These are phyloP conservation scores for Globisporangium lucens DNA, from an alignment of 352 stramenopile genomes.

Conservation along the genomic window DNA sequence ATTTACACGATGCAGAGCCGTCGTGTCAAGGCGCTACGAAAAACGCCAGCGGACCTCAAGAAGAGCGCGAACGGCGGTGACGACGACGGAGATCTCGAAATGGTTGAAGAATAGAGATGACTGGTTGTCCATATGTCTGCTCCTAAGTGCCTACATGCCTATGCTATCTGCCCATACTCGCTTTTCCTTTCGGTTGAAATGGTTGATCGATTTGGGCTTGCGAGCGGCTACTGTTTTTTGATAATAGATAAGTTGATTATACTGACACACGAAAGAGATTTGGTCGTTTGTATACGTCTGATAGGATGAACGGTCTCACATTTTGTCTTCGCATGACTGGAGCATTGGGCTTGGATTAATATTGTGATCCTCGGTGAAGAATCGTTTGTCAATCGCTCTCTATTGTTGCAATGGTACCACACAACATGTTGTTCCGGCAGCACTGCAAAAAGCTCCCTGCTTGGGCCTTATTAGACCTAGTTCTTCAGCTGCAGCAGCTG, in stretches of 20 bases:
- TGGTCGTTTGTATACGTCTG: too few relatives aligned
- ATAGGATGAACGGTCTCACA: too few relatives aligned
- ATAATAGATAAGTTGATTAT: conserved; percentile 3
- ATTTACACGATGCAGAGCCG: conserved; percentile 95
- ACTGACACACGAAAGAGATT: background rate
- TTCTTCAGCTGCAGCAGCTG: conserved; percentile 29
- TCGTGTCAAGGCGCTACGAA: conserved; percentile 93
- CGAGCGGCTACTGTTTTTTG: background rate
- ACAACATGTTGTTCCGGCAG: background rate
- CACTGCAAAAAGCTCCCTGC: background rate
- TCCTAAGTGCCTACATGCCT: background rate
- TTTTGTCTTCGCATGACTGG: too few relatives aligned
- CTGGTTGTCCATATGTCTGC: background rate
- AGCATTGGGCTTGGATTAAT: too few relatives aligned
- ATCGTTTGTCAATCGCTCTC: background rate
- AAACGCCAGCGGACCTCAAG: conserved; percentile 80
- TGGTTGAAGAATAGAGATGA: conserved; percentile 20
- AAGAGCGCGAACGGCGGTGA: conserved; percentile 32
- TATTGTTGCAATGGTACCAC: background rate
- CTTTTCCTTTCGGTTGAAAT: background rate
- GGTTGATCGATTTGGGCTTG: background rate
- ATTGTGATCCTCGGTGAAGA: too few relatives aligned
- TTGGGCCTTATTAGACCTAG: background rate
- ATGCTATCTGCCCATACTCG: background rate
- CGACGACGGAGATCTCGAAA: conserved; percentile 37